Conservation (phyloP, 352 stramenopile species). For the Globisporangium nodosum region DNA sequence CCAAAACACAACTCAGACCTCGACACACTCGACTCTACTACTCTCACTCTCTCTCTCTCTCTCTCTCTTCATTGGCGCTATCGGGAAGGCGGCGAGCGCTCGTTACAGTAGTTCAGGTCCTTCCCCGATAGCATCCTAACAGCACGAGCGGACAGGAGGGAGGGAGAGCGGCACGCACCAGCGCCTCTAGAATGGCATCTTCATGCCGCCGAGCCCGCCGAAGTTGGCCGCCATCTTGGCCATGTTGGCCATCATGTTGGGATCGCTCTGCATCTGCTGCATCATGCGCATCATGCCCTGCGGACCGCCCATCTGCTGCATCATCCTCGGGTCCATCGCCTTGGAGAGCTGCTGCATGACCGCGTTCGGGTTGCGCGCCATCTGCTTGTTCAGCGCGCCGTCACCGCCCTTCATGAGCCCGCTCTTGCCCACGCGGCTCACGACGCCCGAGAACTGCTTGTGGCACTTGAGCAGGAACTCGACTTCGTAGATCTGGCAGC, state of each 20-base stretch:
- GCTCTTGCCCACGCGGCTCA: slow-evolving; percentile 97
- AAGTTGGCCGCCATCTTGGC: slow-evolving; percentile 65
- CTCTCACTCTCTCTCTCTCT: no score
- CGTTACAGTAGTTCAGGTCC: not conserved
- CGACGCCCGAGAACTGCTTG: slow-evolving; percentile 94
- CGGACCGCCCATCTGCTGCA: slow-evolving; percentile 76
- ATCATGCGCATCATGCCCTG: slow-evolving; percentile 92
- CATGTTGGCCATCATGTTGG: slow-evolving; percentile 68
- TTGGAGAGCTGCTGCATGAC: slow-evolving; percentile 97
- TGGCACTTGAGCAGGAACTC: slow-evolving; percentile 94
- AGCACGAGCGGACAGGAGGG: not conserved
- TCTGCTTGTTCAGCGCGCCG: slow-evolving; percentile 88
- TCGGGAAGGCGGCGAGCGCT: not conserved
- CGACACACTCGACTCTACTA: no score
- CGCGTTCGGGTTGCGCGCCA: slow-evolving; percentile 94
- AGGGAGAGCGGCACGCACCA: not conserved
- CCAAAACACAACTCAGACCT: no score
- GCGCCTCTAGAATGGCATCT: slow-evolving; percentile 60
- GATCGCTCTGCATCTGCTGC: slow-evolving; percentile 91
- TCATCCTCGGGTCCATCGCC: slow-evolving; percentile 92
- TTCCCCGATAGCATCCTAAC: not conserved
- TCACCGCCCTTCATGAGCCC: slow-evolving; percentile 90
- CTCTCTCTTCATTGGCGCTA: not conserved
- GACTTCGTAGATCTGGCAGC: slow-evolving; percentile 81
- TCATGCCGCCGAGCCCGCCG: slow-evolving; percentile 47